Conservation (phyloP, 441 rosid species). For the Gossypium gossypioides region DNA sequence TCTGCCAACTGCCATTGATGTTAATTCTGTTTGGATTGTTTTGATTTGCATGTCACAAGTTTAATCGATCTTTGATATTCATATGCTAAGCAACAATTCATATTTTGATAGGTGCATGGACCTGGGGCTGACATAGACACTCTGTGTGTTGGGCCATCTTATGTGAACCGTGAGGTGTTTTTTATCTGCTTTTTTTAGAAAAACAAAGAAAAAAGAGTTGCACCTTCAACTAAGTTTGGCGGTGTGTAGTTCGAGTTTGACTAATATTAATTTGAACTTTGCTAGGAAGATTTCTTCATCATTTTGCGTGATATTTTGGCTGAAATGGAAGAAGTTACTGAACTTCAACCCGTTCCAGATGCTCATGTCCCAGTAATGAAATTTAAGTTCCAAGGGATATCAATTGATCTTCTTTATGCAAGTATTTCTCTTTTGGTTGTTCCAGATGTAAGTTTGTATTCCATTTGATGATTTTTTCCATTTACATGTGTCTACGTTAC, state of each 20-base stretch:
- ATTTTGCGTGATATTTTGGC: conserved; percentile 41
- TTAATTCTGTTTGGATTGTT: background rate
- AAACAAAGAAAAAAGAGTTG: background rate
- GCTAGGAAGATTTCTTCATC: conserved; percentile 59
- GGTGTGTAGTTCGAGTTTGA: background rate
- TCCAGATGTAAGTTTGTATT: conserved; percentile 43
- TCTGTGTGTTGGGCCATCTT: conserved; percentile 64
- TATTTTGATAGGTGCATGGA: conserved; percentile 45
- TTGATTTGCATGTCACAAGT: background rate
- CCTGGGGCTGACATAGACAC: conserved; percentile 67
- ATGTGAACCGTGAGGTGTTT: conserved; percentile 57
- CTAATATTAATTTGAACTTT: background rate
- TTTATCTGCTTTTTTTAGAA: background rate
- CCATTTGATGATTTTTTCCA: background rate
- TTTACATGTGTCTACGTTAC: background rate
- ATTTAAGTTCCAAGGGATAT: conserved; percentile 58
- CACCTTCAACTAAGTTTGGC: background rate
- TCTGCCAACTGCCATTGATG: background rate
- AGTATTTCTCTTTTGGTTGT: conserved; percentile 50
- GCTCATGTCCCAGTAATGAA: conserved; percentile 77
- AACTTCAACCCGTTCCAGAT: conserved; percentile 60
- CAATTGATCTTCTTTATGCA: conserved; percentile 64
- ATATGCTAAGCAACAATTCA: background rate
- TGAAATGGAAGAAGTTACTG: conserved; percentile 55
- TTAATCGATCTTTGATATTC: background rate